phyloP scores from a whole-genome alignment of 768 basidiomycete genomes.

The Agrocybe pediades region DNA sequence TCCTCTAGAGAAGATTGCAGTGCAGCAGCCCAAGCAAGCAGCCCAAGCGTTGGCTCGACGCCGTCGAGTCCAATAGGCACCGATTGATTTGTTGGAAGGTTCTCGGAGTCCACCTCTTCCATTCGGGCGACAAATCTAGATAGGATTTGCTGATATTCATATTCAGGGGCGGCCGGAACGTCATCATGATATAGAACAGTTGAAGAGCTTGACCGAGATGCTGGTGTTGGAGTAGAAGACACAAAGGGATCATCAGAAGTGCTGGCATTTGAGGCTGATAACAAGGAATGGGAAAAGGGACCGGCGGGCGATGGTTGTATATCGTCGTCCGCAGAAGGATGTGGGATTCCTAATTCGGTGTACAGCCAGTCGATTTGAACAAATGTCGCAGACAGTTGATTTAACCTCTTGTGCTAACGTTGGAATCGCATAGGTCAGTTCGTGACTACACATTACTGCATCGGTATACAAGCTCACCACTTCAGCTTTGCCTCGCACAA shows the following conservation, averaged over 20 bases:
- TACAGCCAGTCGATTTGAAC: conserved; percentile 83
- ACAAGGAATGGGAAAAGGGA: conserved; percentile 31
- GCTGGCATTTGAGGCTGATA: conserved; percentile 34
- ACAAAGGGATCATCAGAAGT: conserved; percentile 50
- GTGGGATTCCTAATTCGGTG: conserved; percentile 74
- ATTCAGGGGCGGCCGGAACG: conserved; percentile 31
- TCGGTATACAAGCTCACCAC: conserved; percentile 70
- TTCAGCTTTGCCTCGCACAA: conserved; percentile 85
- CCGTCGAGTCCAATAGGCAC: conserved; percentile 62
- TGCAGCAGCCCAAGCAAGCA: conserved; percentile 72
- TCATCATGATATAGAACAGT: conserved; percentile 40
- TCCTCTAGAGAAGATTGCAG: conserved; percentile 65
- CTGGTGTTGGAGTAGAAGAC: conserved; percentile 52
- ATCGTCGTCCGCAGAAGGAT: conserved; percentile 56
- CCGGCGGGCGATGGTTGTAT: conserved; percentile 28
- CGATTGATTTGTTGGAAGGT: conserved; percentile 35
- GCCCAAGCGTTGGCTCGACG: conserved; percentile 74
- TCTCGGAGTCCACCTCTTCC: conserved; percentile 58
- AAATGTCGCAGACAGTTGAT: conserved; percentile 62
- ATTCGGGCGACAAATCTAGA: conserved; percentile 62
- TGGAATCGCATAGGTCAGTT: too few species aligned
- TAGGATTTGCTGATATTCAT: conserved; percentile 60
- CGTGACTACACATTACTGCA: too few species aligned
- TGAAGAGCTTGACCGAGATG: conserved; percentile 37
- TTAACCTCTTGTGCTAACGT: conserved; percentile 63